A percentile compares a stretch with the other conserved stretches of the same genome.
These are phyloP conservation scores for Leccinum ochraceum DNA, from an alignment of 768 basidiomycete species.

Conservation along the genomic window DNA sequence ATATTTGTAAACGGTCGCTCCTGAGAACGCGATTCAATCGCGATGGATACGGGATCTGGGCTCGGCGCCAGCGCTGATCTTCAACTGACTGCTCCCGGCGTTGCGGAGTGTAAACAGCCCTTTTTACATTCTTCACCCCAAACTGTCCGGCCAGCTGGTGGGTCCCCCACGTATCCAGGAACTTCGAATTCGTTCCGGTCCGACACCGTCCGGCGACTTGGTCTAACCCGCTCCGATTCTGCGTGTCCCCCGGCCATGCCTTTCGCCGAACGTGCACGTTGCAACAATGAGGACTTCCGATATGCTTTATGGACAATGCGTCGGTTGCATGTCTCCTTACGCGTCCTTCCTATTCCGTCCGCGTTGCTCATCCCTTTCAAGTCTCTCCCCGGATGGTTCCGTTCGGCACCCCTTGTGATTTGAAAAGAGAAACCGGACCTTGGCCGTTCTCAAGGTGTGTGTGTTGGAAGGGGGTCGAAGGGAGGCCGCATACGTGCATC, in stretches of 20 bases:
- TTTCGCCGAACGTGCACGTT: constrained; percentile 10
- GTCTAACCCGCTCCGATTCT: not conserved
- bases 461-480: not conserved
- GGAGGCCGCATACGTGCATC: not conserved
- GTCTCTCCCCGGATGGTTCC: constrained; percentile 3
- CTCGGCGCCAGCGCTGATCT: not conserved
- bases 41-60: constrained; percentile 18
- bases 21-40: constrained; percentile 7
- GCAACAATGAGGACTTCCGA: constrained; percentile 19
- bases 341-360: not conserved
- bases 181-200: not conserved
- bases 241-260: not conserved
- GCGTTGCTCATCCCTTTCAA: constrained; percentile 6
- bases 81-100: not conserved
- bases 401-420: constrained; percentile 8
- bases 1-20: not conserved
- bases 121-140: too few relatives aligned
- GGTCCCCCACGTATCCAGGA: not conserved
- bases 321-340: not conserved
- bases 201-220: not conserved
- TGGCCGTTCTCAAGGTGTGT: not conserved
- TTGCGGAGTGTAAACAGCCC: too few relatives aligned
- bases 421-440: constrained; percentile 7
- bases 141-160: too few relatives aligned
- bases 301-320: constrained; percentile 3